Evolutionary conservation across 208 protist species (phyloP).

Genomic region (Acanthamoeba lenticulata): DNA sequence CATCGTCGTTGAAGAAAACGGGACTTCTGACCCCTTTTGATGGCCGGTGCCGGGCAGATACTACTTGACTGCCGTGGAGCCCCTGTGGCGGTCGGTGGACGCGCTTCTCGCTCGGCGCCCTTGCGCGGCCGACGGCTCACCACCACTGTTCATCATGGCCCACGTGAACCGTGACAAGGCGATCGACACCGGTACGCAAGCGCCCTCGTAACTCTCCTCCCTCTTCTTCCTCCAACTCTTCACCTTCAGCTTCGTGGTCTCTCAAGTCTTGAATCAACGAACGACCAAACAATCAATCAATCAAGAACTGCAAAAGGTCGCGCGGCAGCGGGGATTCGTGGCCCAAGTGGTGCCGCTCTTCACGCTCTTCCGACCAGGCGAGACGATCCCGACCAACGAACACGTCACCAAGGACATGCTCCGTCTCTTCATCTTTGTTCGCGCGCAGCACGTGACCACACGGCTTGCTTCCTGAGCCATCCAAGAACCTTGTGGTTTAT

Average conservation of each 20-base stretch:
- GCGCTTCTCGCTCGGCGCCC: background rate
- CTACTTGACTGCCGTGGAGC: background rate
- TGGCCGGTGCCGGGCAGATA: background rate
- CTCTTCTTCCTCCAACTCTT: too few relatives aligned
- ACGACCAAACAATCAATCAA: background rate
- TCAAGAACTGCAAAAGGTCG: background rate
- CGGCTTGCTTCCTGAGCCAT: too few relatives aligned
- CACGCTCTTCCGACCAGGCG: background rate
- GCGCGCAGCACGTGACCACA: background rate
- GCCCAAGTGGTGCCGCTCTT: background rate
- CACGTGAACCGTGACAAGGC: background rate
- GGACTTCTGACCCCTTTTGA: too few relatives aligned
- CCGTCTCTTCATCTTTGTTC: background rate
- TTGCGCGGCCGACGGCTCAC: background rate
- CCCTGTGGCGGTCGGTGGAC: background rate
- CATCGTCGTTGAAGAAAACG: background rate
- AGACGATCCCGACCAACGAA: background rate
- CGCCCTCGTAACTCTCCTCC: too few relatives aligned
- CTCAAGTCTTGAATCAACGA: background rate
- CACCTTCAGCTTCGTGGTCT: too few relatives aligned
- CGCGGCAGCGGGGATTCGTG: background rate
- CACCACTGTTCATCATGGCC: background rate
- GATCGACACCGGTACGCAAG: background rate
- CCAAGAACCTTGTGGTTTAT: too few relatives aligned
- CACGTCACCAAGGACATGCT: background rate